Base-by-base conservation (phyloP, 2,329 filamentous ascomycete genomes). In the Paecilomyces formosus region DNA sequence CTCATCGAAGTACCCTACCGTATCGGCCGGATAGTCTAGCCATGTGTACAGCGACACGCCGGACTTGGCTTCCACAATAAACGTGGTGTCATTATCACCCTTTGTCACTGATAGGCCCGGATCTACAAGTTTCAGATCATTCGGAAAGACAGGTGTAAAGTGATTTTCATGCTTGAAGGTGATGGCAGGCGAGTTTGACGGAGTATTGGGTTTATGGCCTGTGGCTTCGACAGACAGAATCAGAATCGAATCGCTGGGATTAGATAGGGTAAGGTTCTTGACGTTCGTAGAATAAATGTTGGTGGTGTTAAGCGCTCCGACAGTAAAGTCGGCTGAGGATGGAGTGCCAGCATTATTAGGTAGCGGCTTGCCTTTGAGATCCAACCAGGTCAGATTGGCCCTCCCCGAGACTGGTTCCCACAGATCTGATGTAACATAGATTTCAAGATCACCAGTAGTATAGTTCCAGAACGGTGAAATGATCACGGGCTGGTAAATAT, bases 401-500 rank as follows among this genome's bases (percentile, higher is more conserved):
- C 63, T 77, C 0, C 82, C 83, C 4, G 59, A 66, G 0, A 76
- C 76, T 1, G 75, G 61, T 2, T 76, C 69, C 83, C 83, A 86
- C 1, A 85, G 73, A 68, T 86, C 83, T 2, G 81, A 84, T 0
- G 80, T 83, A 0, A 82, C 82, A 64, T 82, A 86, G 1, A 84
- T 70, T 4, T 78, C 75, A 15, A 87, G 69, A 21, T 78, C 67
- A 0, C 80, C 79, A 0, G 78, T 81, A 0, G 75, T 76, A 21
- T 74, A 68, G 61, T 86, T 79, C 72, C 76, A 83, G 61, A 82
- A 81, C 0, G 83, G 80, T 1, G 82, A 79, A n/a, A 86, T 76
- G 58, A 87, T 83, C n/a, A 86, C 72, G 1, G 77, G 77, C 55
- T 82, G 70, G 63, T 84, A 87, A 24, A 83, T 79, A 58, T 86